These are phyloP conservation scores for Kwoniella dejecticola DNA, from an alignment of 768 basidiomycete genomes.

Conservation along the genomic window DNA sequence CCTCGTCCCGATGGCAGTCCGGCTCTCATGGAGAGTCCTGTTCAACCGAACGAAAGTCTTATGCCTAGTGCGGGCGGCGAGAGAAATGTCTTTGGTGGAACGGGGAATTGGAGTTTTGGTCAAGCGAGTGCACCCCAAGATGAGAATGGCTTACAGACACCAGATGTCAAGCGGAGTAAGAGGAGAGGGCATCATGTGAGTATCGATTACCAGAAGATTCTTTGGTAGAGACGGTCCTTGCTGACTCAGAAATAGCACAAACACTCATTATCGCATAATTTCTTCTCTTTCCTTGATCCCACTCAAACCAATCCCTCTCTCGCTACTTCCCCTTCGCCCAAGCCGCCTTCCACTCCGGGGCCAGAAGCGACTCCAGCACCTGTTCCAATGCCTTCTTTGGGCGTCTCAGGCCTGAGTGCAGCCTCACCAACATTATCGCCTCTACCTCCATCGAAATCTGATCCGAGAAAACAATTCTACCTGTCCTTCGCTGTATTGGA, in stretches of 20 bases:
- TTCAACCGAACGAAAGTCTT: conserved; percentile 33
- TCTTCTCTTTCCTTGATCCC: conserved; percentile 93
- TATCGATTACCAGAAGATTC: too few relatives aligned
- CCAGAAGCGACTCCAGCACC: conserved; percentile 41
- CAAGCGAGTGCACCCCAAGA: conserved; percentile 7
- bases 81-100: conserved; percentile 69
- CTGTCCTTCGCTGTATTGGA: conserved; percentile 51
- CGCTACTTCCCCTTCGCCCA: conserved; percentile 13
- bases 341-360: conserved; percentile 15
- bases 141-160: conserved; percentile 18
- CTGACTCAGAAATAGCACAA: conserved; percentile 66
- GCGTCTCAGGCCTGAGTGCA: conserved; percentile 22
- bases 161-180: conserved; percentile 42
- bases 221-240: too few relatives aligned
- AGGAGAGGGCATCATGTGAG: conserved; percentile 55
- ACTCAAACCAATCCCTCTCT: conserved; percentile 49
- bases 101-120: conserved; percentile 58
- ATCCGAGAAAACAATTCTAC: conserved; percentile 35
- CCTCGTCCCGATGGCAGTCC: conserved; percentile 61
- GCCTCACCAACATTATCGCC: conserved; percentile 29
- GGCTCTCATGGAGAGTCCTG: conserved; percentile 60
- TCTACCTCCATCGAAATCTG: conserved; percentile 22
- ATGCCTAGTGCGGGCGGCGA: conserved; percentile 58
- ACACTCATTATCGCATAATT: conserved; percentile 90
- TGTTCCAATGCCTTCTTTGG: conserved; percentile 43